Percentiles rank a stretch among this genome's conserved stretches.
phyloP scores from a whole-genome alignment of 2,329 filamentous ascomycete species.

The Fusarium sp. region DNA sequence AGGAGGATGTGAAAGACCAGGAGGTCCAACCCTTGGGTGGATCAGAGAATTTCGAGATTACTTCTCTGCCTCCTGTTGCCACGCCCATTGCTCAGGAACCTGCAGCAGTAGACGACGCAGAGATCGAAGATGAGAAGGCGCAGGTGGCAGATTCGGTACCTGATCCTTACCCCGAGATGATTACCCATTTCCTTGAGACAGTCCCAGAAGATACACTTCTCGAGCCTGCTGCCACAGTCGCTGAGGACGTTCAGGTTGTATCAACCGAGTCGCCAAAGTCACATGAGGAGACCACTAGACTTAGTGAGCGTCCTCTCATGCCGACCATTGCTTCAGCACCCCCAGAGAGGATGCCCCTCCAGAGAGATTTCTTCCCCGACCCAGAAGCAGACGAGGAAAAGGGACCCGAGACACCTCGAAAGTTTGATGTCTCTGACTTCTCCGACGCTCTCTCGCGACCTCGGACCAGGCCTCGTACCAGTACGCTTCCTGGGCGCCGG shows the following conservation, averaged over 20 bases:
- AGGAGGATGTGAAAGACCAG: slow-evolving; percentile 33
- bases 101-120: not conserved
- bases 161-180: slow-evolving; percentile 19
- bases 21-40: slow-evolving; percentile 3
- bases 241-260: slow-evolving; percentile 8
- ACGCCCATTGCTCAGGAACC: not conserved
- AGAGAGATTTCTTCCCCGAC: slow-evolving; percentile 22
- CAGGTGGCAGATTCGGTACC: slow-evolving; percentile 6
- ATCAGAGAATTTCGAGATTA: slow-evolving; percentile 15
- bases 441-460: slow-evolving; percentile 25
- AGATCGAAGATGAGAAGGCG: slow-evolving; percentile 12
- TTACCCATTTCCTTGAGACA: slow-evolving; percentile 33
- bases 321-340: slow-evolving; percentile 33
- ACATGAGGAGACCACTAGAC: not conserved
- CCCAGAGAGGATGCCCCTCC: slow-evolving; percentile 29
- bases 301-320: slow-evolving; percentile 19
- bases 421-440: slow-evolving; percentile 31
- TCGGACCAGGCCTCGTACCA: slow-evolving; percentile 33
- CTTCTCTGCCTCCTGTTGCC: not conserved
- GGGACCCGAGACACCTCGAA: slow-evolving; percentile 22
- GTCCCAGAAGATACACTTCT: slow-evolving; percentile 38
- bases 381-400: slow-evolving; percentile 29
- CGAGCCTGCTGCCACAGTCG: slow-evolving; percentile 18
- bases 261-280: slow-evolving; percentile 9
- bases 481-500: slow-evolving; percentile 41